A percentile compares a stretch with the other conserved stretches of the same genome.
Conservation (phyloP, 2,329 filamentous ascomycete species). For the Acrocalymma vagum region DNA sequence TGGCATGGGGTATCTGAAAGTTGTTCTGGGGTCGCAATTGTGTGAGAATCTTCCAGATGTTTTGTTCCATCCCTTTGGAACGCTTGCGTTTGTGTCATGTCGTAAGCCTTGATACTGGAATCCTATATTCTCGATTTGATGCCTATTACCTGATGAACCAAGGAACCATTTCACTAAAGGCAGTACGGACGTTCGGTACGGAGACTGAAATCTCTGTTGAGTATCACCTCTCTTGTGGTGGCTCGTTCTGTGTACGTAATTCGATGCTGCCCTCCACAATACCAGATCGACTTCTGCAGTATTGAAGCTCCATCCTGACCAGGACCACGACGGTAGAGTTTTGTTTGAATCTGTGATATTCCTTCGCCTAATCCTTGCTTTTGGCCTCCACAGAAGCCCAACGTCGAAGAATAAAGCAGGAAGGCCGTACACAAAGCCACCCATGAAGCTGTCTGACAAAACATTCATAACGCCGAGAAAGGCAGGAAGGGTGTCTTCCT, state of each 20-base stretch:
- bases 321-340: conserved; percentile 17
- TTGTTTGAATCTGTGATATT: conserved; percentile 3
- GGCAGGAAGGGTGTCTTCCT: conserved; percentile 26
- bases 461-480: conserved; percentile 22
- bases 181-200: no score
- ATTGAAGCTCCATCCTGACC: conserved; percentile 20
- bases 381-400: conserved; percentile 27
- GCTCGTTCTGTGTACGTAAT: conserved; percentile 17
- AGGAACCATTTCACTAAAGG: no score
- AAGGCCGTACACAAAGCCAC: conserved; percentile 28
- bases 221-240: no score
- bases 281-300: no score
- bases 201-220: no score
- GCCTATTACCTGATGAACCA: no score
- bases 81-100: no score
- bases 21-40: conserved; percentile 8
- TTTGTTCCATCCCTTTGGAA: not conserved
- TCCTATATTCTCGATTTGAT: conserved; percentile 15
- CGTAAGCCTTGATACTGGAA: no score
- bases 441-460: conserved; percentile 13
- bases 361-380: conserved; percentile 9
- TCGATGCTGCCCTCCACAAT: conserved; percentile 22
- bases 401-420: conserved; percentile 28
- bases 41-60: conserved; percentile 6
- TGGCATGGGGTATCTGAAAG: conserved; percentile 20